These are phyloP conservation scores for Dactylellina sp. DNA, from an alignment of 2,329 filamentous ascomycete genomes.

Conservation along the genomic window DNA sequence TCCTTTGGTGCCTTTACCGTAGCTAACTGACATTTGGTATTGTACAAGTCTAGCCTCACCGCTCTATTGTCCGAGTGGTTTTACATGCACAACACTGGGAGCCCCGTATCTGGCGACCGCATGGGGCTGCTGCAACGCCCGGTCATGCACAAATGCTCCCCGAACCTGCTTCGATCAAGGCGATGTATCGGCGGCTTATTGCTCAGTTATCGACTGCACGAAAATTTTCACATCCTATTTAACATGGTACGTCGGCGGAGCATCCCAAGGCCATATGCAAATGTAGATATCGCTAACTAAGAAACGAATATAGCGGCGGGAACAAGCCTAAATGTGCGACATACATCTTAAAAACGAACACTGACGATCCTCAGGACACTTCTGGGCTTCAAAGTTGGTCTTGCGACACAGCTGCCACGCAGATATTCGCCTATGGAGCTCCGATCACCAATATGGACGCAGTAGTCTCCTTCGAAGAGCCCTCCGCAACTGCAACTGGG, in stretches of 20 bases:
- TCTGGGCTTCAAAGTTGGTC: slow-evolving; percentile 24
- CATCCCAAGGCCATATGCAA: too few relatives aligned
- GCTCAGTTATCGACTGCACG: slow-evolving; percentile 14
- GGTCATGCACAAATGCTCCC: slow-evolving; percentile 19
- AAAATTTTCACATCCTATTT: slow-evolving; percentile 24
- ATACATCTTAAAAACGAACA: slow-evolving; percentile 34
- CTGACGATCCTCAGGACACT: slow-evolving; percentile 21
- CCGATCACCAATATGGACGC: slow-evolving; percentile 20
- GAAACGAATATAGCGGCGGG: slow-evolving; percentile 8
- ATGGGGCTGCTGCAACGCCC: slow-evolving; percentile 39
- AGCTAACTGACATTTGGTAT: too few relatives aligned
- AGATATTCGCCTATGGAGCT: slow-evolving; percentile 27
- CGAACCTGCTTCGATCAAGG: slow-evolving; percentile 25
- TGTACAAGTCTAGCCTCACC: slow-evolving; percentile 44
- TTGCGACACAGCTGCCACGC: slow-evolving; percentile 22
- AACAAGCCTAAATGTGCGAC: slow-evolving; percentile 41
- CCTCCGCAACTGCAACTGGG: neutral
- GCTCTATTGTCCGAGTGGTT: slow-evolving; percentile 31
- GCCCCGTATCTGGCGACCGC: slow-evolving; percentile 8
- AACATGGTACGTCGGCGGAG: slow-evolving; percentile 14
- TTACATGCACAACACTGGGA: slow-evolving; percentile 29
- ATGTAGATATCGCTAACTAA: too few relatives aligned
- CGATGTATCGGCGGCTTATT: slow-evolving; percentile 15
- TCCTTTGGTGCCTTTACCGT: too few relatives aligned
- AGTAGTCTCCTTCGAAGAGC: slow-evolving; percentile 11